Percentiles rank a stretch among this genome's conserved stretches.
Conservation (phyloP, 805 yeast species). For the Starmerella lactis-condensi region DNA sequence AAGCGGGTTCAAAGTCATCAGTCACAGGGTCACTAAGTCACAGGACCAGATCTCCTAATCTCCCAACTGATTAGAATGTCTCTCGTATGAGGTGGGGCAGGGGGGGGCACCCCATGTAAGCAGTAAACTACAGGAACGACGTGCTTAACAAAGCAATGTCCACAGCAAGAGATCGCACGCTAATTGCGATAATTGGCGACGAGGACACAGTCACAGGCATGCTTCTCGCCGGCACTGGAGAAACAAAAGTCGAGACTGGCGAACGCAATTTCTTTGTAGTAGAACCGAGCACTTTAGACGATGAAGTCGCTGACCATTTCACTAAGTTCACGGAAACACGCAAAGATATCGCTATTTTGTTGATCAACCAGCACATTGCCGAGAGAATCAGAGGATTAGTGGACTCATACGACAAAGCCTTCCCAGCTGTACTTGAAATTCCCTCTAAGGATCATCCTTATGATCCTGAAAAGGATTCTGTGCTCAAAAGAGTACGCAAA, state of each 20-base stretch:
- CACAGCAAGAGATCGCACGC: slow-evolving; percentile 34
- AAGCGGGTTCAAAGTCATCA: neutral
- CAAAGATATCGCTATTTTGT: slow-evolving; percentile 78
- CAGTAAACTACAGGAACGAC: too few species aligned
- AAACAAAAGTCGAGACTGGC: slow-evolving; percentile 38
- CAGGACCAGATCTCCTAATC: too few species aligned
- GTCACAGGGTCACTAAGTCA: neutral
- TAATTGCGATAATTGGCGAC: slow-evolving; percentile 89
- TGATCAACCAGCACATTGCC: slow-evolving; percentile 89
- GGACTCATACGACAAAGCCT: slow-evolving; percentile 72
- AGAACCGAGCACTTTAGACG: slow-evolving; percentile 59
- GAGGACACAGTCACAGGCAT: slow-evolving; percentile 96
- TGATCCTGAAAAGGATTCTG: slow-evolving; percentile 95
- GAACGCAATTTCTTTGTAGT: slow-evolving; percentile 69
- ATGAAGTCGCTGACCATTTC: slow-evolving; percentile 57
- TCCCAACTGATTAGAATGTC: too few species aligned
- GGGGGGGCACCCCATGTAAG: too few species aligned
- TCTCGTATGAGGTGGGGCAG: too few species aligned
- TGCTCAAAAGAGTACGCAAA: slow-evolving; percentile 82
- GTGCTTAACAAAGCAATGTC: neutral
- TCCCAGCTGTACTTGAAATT: slow-evolving; percentile 90
- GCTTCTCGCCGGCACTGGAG: slow-evolving; percentile 88
- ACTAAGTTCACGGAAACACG: slow-evolving; percentile 53
- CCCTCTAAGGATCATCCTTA: slow-evolving; percentile 98
- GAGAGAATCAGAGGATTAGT: slow-evolving; percentile 69